A percentile compares a stretch with the other conserved stretches of the same genome.
Conservation (phyloP, 2,329 filamentous ascomycete species). For the Fusarium beomiforme region DNA sequence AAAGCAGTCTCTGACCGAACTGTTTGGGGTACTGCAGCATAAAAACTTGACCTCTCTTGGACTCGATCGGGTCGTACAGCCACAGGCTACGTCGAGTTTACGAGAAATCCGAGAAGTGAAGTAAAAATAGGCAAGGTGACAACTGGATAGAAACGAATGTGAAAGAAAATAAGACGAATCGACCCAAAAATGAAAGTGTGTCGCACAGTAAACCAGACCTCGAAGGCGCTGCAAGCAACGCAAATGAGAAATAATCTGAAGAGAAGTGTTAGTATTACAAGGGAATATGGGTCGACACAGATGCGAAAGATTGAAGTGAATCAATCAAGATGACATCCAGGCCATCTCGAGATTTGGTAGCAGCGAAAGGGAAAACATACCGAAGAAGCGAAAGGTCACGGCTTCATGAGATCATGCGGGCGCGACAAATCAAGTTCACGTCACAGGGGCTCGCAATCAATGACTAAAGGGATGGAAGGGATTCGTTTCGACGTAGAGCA, state of each 20-base stretch:
- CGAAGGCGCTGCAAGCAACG: constrained; percentile 29
- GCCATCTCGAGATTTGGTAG: constrained; percentile 8
- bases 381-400: constrained; percentile 11
- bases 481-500: constrained; percentile 14
- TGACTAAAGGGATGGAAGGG: constrained; percentile 22
- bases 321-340: constrained; percentile 21
- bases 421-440: constrained; percentile 1
- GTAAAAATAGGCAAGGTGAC: constrained; percentile 4
- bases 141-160: constrained; percentile 33
- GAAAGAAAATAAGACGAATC: constrained; percentile 30
- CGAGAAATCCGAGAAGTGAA: constrained; percentile 16
- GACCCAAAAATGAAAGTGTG: constrained; percentile 31
- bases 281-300: constrained; percentile 1
- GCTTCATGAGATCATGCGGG: constrained; percentile 17
- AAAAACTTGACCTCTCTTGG: constrained; percentile 31
- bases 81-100: constrained; percentile 26
- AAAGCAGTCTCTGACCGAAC: constrained; percentile 37
- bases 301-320: constrained; percentile 30
- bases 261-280: constrained; percentile 33
- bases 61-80: constrained; percentile 37
- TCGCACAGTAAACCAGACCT: constrained; percentile 42
- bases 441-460: constrained; percentile 35
- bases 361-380: constrained; percentile 21
- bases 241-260: constrained; percentile 34
- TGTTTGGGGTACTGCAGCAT: constrained; percentile 39